Base-by-base conservation (phyloP, 768 basidiomycete species). In the Naganishia kalamii region DNA sequence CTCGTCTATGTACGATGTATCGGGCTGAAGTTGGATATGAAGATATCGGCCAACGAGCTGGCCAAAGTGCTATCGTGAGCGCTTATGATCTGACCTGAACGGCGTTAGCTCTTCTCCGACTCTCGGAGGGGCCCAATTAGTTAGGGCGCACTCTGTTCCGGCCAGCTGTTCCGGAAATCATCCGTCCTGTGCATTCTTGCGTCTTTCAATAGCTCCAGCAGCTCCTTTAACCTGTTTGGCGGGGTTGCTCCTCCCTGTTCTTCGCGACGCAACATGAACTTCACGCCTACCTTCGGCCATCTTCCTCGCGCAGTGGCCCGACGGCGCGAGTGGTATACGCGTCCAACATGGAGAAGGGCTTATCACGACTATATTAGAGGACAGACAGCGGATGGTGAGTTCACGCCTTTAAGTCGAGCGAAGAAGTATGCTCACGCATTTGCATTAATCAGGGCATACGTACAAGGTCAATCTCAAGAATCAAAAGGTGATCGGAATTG, bases 401-500 rank as follows among this genome's bases (percentile, higher is more conserved):
- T n/a, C n/a, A 5, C 7, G 44, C 19, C 4, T 27, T 37, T 40
- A 43, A 29, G 35, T 15, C 60, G 8, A 32, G 35, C 21, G 29
- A 2, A 19, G 15, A 13, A n/a, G 37, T 21, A 43, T 50, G 62
- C 47, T 30, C 2, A 21, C 15, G 15, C 51, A 12, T 27, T 29
- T 64, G 3, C 27, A 21, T 19, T 17, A 4, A 10, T 8, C 46
- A 59, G 43, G 47, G 13, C 19, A 48, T 37, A 52, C 51, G n/a
- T 44, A 65, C 46, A 50, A 67, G 23, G 52, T 67, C 40, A 41
- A 65, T 30, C 79, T 92, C 32, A 82, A 83, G 37, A 88, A 88
- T 27, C 85, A 88, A 0, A 89, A 88, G 70, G 82, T 91, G 52
- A 86, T 90, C 63, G 89, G 90, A 13, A 81, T 87, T 35, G 85